Evolutionary conservation across 2,329 filamentous ascomycete genomes (phyloP).

Genomic region (Aspergillus aculeatus): DNA sequence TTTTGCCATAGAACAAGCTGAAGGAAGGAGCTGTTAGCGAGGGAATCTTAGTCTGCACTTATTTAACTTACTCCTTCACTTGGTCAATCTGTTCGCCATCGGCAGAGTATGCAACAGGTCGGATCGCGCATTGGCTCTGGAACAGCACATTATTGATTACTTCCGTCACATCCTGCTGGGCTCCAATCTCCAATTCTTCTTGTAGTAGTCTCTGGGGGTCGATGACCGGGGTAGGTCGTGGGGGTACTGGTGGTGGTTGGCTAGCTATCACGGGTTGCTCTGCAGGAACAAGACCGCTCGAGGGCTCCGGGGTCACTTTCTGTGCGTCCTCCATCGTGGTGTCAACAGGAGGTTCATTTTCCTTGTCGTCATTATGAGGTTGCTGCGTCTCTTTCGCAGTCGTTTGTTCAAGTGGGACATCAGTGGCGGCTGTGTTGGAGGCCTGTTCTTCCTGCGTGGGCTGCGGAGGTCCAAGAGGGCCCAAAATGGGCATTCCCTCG

Average conservation of each 20-base stretch:
- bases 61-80: constrained; percentile 60
- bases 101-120: constrained; percentile 62
- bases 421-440: constrained; percentile 19
- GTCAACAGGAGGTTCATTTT: constrained; percentile 35
- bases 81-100: constrained; percentile 77
- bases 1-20: constrained; percentile 53
- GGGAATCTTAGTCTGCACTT: neutral
- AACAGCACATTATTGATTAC: constrained; percentile 92
- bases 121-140: constrained; percentile 85
- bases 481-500: constrained; percentile 45
- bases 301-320: constrained; percentile 11
- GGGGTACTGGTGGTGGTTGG: constrained; percentile 60
- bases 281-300: constrained; percentile 8
- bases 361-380: constrained; percentile 36
- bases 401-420: constrained; percentile 27
- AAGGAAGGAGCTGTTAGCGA: constrained; percentile 5
- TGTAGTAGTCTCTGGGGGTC: constrained; percentile 40
- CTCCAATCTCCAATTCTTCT: constrained; percentile 56
- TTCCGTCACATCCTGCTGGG: constrained; percentile 94
- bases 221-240: constrained; percentile 44
- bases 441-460: constrained; percentile 15
- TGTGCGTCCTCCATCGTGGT: constrained; percentile 25
- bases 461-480: constrained; percentile 45
- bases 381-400: constrained; percentile 24
- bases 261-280: constrained; percentile 38